These are phyloP conservation scores for Ogataea pini DNA, from an alignment of 805 yeast species.

Conservation along the genomic window DNA sequence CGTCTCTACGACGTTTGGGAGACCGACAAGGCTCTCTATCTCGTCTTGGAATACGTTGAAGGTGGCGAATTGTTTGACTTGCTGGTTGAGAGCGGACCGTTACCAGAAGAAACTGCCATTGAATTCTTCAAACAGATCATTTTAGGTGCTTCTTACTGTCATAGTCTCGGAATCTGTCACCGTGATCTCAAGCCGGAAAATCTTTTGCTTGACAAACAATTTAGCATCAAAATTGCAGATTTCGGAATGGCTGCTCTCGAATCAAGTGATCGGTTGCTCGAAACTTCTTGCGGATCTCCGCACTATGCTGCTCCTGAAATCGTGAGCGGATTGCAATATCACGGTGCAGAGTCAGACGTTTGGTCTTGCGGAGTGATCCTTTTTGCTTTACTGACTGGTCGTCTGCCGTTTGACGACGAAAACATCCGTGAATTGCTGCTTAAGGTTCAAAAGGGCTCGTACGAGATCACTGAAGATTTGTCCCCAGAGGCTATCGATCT, in stretches of 20 bases:
- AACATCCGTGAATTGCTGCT: conserved; percentile 82
- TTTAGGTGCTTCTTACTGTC: conserved; percentile 65
- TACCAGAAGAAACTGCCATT: conserved; percentile 88
- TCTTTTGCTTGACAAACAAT: conserved; percentile 61
- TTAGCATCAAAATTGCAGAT: conserved; percentile 77
- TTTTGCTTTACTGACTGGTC: conserved; percentile 92
- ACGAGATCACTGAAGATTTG: conserved; percentile 76
- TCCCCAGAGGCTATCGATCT: conserved; percentile 86
- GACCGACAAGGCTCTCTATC: conserved; percentile 75
- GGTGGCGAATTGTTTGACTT: conserved; percentile 96
- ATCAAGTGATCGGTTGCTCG: conserved; percentile 65
- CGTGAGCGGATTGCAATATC: conserved; percentile 91
- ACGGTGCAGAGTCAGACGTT: conserved; percentile 95
- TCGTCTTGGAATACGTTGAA: conserved; percentile 92
- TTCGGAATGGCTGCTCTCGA: conserved; percentile 91
- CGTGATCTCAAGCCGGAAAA: conserved; percentile 85
- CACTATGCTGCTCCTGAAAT: conserved; percentile 95
- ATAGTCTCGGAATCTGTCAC: conserved; percentile 69
- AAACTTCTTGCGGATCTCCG: conserved; percentile 85
- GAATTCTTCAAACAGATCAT: conserved; percentile 77
- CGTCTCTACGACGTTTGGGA: conserved; percentile 87
- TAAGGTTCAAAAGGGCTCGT: conserved; percentile 90
- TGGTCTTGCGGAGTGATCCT: conserved; percentile 98
- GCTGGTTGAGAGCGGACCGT: conserved; percentile 81
- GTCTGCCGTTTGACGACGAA: conserved; percentile 95